A percentile compares a stretch with the other conserved stretches of the same genome.
Conservation (phyloP, 805 yeast genomes). For the Saccharomycopsis babjevae region DNA sequence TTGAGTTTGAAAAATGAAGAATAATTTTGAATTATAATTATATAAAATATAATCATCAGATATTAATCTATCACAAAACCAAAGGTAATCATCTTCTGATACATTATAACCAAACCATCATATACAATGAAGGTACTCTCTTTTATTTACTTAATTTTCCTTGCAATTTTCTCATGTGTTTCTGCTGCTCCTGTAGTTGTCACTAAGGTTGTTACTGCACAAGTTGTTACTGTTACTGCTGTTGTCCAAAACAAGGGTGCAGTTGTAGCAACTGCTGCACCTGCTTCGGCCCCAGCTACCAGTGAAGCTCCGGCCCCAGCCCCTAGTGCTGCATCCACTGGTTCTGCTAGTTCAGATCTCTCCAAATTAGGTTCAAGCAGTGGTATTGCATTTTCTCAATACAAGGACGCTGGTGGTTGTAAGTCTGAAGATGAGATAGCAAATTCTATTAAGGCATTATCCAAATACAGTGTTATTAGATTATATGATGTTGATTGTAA, state of each 20-base stretch:
- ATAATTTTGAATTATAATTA: no score
- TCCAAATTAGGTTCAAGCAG: not conserved
- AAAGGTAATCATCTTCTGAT: not conserved
- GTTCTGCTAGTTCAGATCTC: slow-evolving; percentile 27
- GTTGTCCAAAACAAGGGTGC: slow-evolving; percentile 5
- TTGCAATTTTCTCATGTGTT: not conserved
- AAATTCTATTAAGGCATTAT: slow-evolving; percentile 44
- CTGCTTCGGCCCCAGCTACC: slow-evolving; percentile 5
- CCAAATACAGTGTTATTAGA: slow-evolving; percentile 53
- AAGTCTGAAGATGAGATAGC: slow-evolving; percentile 50
- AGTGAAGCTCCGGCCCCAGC: not conserved
- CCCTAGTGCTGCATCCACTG: slow-evolving; percentile 19
- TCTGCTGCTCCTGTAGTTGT: not conserved
- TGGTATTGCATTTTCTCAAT: slow-evolving; percentile 78
- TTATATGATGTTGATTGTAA: slow-evolving; percentile 79
- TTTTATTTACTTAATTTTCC: not conserved
- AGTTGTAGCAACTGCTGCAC: not conserved
- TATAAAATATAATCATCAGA: not conserved
- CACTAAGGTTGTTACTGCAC: not conserved
- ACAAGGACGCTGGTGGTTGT: slow-evolving; percentile 59
- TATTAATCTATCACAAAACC: not conserved
- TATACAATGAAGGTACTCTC: not conserved
- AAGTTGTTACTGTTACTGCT: slow-evolving; percentile 1
- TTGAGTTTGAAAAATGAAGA: no score
- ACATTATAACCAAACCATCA: not conserved